These are phyloP conservation scores for Cladosporium sp. DNA, from an alignment of 2,329 filamentous ascomycete species.

Conservation along the genomic window DNA sequence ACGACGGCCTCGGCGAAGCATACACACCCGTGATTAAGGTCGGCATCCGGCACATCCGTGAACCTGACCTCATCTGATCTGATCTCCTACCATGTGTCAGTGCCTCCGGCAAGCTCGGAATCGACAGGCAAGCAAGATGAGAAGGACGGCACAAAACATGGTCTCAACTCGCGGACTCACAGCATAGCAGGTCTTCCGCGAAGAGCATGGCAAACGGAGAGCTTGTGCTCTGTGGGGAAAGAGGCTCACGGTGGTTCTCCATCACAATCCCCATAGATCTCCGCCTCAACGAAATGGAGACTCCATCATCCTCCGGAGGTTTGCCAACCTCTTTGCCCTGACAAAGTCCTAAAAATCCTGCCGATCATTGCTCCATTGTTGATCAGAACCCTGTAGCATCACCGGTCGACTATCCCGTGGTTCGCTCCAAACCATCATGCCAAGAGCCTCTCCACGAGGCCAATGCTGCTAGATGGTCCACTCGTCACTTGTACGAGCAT, in stretches of 20 bases:
- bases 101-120: background rate
- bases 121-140: background rate
- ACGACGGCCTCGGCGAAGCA: background rate
- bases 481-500: slow-evolving; percentile 5
- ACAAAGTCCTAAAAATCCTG: background rate
- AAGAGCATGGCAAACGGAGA: too few relatives aligned
- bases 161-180: too few relatives aligned
- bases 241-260: background rate
- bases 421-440: background rate
- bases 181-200: too few relatives aligned
- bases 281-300: background rate
- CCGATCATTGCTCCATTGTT: slow-evolving; percentile 2
- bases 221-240: background rate
- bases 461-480: slow-evolving; percentile 1
- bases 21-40: background rate
- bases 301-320: background rate
- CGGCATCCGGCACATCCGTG: slow-evolving; percentile 1
- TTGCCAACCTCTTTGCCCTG: background rate
- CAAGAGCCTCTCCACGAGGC: background rate
- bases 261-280: slow-evolving; percentile 3
- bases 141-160: background rate
- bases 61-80: background rate
- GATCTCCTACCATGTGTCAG: background rate
- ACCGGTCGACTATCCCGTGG: background rate
- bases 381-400: background rate